Percentiles rank a stretch among this genome's conserved stretches.
phyloP scores from a whole-genome alignment of 208 protist species.

The Leishmania tropica region DNA sequence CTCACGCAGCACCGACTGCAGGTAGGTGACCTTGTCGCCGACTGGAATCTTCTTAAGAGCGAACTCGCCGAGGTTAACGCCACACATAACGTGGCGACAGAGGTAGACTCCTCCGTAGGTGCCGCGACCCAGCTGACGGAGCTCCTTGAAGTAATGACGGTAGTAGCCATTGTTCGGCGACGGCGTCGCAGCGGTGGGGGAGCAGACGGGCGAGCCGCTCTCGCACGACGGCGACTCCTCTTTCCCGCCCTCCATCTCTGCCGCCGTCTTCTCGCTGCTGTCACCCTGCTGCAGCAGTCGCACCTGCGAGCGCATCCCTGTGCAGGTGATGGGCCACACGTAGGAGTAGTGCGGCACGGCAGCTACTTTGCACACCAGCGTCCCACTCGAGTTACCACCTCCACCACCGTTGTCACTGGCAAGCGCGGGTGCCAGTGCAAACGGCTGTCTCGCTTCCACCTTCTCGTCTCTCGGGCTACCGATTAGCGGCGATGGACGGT shows the following conservation, averaged over 20 bases:
- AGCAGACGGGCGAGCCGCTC: constrained; percentile 22
- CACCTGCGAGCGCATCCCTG: not conserved
- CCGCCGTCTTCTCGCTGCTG: not conserved
- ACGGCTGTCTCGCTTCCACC: constrained; percentile 6
- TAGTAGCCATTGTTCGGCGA: constrained; percentile 71
- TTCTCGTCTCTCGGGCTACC: not conserved
- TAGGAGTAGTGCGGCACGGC: constrained; percentile 7
- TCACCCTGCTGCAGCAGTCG: constrained; percentile 10
- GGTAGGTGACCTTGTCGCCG: constrained; percentile 77
- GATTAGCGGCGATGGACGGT: constrained; percentile 8
- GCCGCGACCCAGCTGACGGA: constrained; percentile 82
- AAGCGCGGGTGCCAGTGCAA: not conserved
- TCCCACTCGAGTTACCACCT: not conserved
- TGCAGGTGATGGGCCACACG: constrained; percentile 7
- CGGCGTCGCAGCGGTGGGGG: constrained; percentile 12
- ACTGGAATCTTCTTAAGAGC: constrained; percentile 93
- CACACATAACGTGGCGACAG: constrained; percentile 85
- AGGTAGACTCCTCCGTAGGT: constrained; percentile 89
- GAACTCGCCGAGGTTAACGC: constrained; percentile 78
- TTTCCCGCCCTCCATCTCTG: constrained; percentile 1
- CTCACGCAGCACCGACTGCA: constrained; percentile 82
- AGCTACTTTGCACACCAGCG: not conserved
- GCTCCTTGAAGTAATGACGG: constrained; percentile 79
- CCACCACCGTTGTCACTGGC: not conserved
- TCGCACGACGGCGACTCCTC: constrained; percentile 2